Percentiles rank a stretch among this genome's conserved stretches.
Conservation (phyloP, 805 yeast genomes). For the Candida alai region DNA sequence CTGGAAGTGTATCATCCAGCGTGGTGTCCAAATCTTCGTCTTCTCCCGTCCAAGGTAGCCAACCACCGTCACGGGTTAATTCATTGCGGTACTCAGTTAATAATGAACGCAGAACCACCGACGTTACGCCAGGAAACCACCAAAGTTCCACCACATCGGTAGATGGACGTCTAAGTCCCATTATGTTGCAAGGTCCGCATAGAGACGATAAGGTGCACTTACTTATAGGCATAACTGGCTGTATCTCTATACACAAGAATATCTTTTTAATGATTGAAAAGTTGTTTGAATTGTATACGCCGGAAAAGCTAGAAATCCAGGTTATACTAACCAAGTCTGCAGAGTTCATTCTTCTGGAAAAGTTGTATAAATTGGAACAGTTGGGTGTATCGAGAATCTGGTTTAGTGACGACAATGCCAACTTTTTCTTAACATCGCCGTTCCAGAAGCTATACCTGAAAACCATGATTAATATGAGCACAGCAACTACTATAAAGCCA, state of each 20-base stretch:
- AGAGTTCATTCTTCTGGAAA: conserved; percentile 17
- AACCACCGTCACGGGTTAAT: conserved; percentile 7
- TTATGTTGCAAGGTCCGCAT: no score
- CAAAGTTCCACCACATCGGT: no score
- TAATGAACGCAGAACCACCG: no score
- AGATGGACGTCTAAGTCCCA: no score
- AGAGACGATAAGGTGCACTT: conserved; percentile 17
- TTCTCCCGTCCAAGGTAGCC: neutral
- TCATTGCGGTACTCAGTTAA: conserved; percentile 12
- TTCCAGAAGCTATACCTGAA: conserved; percentile 9
- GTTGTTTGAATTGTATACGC: conserved; percentile 20
- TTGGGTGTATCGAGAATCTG: conserved; percentile 21
- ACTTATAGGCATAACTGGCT: conserved; percentile 24
- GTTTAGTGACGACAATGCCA: conserved; percentile 20
- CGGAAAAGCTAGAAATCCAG: conserved; percentile 20
- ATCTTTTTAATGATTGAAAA: conserved; percentile 21
- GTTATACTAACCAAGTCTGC: conserved; percentile 22
- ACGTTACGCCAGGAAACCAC: no score
- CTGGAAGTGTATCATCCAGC: conserved; percentile 4
- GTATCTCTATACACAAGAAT: conserved; percentile 19
- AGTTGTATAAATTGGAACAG: conserved; percentile 17
- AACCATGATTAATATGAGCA: conserved; percentile 3
- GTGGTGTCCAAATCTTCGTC: conserved; percentile 4
- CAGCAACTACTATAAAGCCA: conserved; percentile 1
- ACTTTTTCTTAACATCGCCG: conserved; percentile 14